A percentile compares a stretch with the other conserved stretches of the same genome.
phyloP scores from a whole-genome alignment of 306 rosid genomes.

The Lotus japonicus region DNA sequence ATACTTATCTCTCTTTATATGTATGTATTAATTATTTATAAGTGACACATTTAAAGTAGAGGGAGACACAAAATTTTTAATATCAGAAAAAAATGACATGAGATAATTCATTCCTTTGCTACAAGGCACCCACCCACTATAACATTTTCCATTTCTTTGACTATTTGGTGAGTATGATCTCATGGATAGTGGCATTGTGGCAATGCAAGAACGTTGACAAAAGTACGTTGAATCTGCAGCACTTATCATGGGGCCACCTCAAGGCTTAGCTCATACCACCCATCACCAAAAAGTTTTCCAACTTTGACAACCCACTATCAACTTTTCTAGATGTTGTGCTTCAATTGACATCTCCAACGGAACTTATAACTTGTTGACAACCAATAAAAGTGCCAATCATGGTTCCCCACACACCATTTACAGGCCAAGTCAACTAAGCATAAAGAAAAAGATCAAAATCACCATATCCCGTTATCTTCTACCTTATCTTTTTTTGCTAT shows the following conservation, averaged over 20 bases:
- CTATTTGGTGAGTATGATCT: neutral
- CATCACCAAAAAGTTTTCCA: neutral
- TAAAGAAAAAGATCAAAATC: neutral
- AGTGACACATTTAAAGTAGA: too few relatives aligned
- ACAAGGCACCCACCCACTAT: too few relatives aligned
- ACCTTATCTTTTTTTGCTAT: neutral
- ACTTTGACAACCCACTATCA: neutral
- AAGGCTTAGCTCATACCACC: neutral
- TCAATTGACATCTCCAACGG: neutral
- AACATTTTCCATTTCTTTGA: constrained; percentile 2
- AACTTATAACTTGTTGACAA: neutral
- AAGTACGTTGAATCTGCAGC: neutral
- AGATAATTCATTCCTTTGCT: too few relatives aligned
- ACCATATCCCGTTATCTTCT: neutral
- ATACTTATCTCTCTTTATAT: too few relatives aligned
- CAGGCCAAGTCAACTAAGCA: constrained; percentile 15
- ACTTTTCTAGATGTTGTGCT: constrained; percentile 6
- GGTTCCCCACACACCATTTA: neutral
- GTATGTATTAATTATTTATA: too few relatives aligned
- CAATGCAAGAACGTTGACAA: constrained; percentile 12
- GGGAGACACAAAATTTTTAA: too few relatives aligned
- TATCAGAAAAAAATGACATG: too few relatives aligned
- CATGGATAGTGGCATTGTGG: constrained; percentile 16
- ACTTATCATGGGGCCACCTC: neutral
- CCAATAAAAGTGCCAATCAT: constrained; percentile 15